Evolutionary conservation across 768 basidiomycete genomes (phyloP), one percentile per base, ranked within the genome.

Genomic region (Cystofilobasidium bisporidii): DNA sequence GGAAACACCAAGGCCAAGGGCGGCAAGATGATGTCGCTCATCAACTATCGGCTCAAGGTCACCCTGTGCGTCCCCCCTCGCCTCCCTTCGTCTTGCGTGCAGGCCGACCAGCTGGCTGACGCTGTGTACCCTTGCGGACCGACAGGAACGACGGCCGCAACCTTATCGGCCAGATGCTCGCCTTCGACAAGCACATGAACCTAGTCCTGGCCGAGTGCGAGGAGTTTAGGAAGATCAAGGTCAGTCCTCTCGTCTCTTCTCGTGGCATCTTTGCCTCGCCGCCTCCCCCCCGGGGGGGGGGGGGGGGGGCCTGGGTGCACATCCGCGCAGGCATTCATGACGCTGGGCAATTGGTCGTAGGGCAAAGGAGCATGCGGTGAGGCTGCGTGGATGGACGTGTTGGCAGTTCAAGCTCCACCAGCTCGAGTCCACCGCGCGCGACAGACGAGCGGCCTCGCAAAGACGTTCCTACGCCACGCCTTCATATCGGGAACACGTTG

Each of bases 101-200:
- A 15, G 28, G 18, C 11, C 18, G 24, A 43, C 61, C 59, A 28
- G 59, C 32, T 20, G 43, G 18, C 43, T 43, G 43, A 43, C 43
- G 17, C 43, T 15, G 43, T 61, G 30, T 24, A 15, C 43, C 28
- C 41, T 20, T 18, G 9, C n/a, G 22, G 59, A 20, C 24, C 11
- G 48, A 18, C 68, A 78, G 77, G 63, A 77, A 77, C 86, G 96
- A 99, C 79, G 92, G 92, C 69, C 89, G 96, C 77, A 84, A 88
- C 65, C 81, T 98, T 73, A 91, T 89, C 56, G 96, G 96, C 48
- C 96, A 98, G 80, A 96, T 98, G 90, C 87, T 99, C 77, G 96
- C 96, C 62, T 99, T 97, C 77, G 96, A 99, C 81, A 87, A 89
- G 75, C 96, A 99, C 79, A 99, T 98, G 96, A 99, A 99, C 80